These are phyloP conservation scores for Ulota crispa DNA, from an alignment of 225 moss, liverwort and hornwort species.

Conservation along the genomic window DNA sequence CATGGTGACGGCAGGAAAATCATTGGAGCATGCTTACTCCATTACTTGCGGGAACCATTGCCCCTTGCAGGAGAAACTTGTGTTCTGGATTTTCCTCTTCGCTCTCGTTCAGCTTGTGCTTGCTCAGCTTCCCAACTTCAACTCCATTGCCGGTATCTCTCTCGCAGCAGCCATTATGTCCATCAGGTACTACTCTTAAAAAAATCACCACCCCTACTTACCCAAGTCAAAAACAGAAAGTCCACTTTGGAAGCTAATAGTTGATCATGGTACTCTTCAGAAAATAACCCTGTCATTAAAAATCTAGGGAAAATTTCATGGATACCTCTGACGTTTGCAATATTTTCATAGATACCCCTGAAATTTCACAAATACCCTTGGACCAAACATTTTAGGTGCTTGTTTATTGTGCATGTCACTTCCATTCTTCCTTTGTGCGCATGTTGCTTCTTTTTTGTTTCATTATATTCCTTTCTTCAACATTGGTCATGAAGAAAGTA, in stretches of 20 bases:
- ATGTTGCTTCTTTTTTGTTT: too few relatives aligned
- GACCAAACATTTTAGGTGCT: too few relatives aligned
- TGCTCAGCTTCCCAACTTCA: constrained; percentile 77
- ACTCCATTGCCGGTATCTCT: constrained; percentile 75
- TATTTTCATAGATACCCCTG: too few relatives aligned
- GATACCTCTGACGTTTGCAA: too few relatives aligned
- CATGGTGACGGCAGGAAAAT: constrained; percentile 79
- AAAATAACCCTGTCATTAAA: not conserved
- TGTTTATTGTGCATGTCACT: too few relatives aligned
- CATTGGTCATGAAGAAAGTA: too few relatives aligned
- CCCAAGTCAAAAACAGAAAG: not conserved
- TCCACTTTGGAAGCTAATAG: not conserved
- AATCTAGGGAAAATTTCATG: too few relatives aligned
- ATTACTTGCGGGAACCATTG: constrained; percentile 40
- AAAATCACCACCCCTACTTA: too few relatives aligned
- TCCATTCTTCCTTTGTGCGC: too few relatives aligned
- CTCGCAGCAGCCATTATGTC: constrained; percentile 86
- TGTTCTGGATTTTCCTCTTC: constrained; percentile 67
- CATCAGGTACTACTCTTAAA: constrained; percentile 46
- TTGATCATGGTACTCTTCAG: not conserved
- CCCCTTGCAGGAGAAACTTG: constrained; percentile 42
- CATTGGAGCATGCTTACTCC: constrained; percentile 54
- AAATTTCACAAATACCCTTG: too few relatives aligned
- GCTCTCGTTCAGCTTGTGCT: constrained; percentile 70
- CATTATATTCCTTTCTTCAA: too few relatives aligned